Evolutionary conservation across 192 early-diverging fungal genomes (phyloP), one percentile per base, ranked within the genome.

Genomic region (Coemansia umbellata): DNA sequence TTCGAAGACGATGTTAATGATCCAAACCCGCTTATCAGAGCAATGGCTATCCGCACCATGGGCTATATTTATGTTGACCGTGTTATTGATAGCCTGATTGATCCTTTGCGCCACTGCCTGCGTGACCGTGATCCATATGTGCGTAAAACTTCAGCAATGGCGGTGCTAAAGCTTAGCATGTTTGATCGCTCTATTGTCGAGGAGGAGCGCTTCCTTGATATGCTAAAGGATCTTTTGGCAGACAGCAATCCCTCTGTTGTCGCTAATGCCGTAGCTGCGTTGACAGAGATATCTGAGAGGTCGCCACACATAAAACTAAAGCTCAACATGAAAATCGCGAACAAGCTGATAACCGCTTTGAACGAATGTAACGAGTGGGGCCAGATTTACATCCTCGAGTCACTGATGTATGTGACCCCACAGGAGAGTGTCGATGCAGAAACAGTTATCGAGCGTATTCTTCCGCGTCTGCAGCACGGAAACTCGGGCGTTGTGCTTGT

Each of bases 311-410:
- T 94, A 58, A 88, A 90, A 52, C 82, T 97, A 39, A 82, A 81
- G 58, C 72, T 97, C 39, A 91, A 95, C 63, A 82, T 91, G 53
- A 78, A 82, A 24, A 84, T 91, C 54, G 91, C 93, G 15, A 93
- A 85, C 78, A 95, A 95, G 79, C 78, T 99, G 30, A 81, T 94
- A 24, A 84, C 91, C 5, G 95, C 93, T 1, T 57, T 99, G 54
- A 93, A 97, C 66, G 93, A 99, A 74, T 96, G 91, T 72, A 91
- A 91, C 40, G 96, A 99, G 88, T 99, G 94, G 94, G 90, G 90
- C 9, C 94, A 97, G 78, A 88, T 88, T 2, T 97, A 94, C 64
- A 92, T 97, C 36, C 72, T 97, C 31, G 93, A 95, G 55, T 86
- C 93, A 5, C 79, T 99, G 23, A 90, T 95, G 83, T 89, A 86